These are phyloP conservation scores for Calonectria crousiana DNA, from an alignment of 2,329 filamentous ascomycete species.

Conservation along the genomic window DNA sequence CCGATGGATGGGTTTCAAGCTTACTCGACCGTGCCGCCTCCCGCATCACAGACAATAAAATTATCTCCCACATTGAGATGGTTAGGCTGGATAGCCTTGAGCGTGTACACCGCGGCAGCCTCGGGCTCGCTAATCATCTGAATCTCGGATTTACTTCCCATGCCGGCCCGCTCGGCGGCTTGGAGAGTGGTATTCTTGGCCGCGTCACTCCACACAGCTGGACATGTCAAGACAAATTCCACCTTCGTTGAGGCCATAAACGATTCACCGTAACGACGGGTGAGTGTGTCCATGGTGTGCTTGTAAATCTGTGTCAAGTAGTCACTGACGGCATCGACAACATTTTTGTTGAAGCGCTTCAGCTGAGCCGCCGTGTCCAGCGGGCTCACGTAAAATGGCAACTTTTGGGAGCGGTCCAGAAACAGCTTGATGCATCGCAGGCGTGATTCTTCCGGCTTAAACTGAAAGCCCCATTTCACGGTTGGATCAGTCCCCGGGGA, in stretches of 20 bases:
- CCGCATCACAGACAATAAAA: conserved; percentile 73
- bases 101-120: conserved; percentile 82
- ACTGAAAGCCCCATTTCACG: conserved; percentile 85
- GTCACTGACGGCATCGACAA: conserved; percentile 83
- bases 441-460: conserved; percentile 80
- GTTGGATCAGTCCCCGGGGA: conserved; percentile 56
- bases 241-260: conserved; percentile 83
- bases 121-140: conserved; percentile 87
- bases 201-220: conserved; percentile 86
- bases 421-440: conserved; percentile 88
- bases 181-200: conserved; percentile 87
- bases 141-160: conserved; percentile 77
- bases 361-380: conserved; percentile 82
- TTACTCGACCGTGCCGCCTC: conserved; percentile 76
- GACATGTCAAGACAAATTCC: conserved; percentile 84
- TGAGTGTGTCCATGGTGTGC: conserved; percentile 84
- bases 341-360: conserved; percentile 80
- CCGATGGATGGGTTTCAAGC: conserved; percentile 38
- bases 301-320: conserved; percentile 82
- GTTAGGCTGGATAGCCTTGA: conserved; percentile 84
- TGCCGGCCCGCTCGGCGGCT: conserved; percentile 82
- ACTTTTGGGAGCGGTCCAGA: conserved; percentile 82
- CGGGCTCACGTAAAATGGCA: conserved; percentile 84
- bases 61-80: conserved; percentile 77
- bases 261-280: conserved; percentile 78